phyloP scores from a whole-genome alignment of 2,329 filamentous ascomycete genomes.

The Polychaeton citri region DNA sequence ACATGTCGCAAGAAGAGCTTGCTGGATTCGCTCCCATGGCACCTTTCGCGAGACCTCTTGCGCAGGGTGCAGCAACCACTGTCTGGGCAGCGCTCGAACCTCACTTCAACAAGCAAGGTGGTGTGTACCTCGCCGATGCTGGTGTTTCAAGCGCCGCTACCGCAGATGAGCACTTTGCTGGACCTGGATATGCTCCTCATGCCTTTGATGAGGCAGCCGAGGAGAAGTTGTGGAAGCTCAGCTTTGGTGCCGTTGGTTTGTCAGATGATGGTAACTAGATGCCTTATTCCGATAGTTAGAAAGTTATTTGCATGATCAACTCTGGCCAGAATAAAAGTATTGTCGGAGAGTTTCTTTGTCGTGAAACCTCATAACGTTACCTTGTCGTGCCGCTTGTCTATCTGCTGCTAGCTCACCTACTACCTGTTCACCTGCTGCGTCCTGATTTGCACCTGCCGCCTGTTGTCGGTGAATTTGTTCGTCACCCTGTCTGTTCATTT shows the following conservation, averaged over 20 bases:
- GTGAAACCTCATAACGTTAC: background rate
- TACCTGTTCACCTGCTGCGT: background rate
- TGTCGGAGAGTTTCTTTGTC: background rate
- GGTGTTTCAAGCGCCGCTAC: conserved; percentile 1
- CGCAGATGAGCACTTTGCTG: conserved; percentile 6
- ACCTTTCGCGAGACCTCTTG: conserved; percentile 6
- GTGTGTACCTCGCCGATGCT: background rate
- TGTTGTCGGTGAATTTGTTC: background rate
- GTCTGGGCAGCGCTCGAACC: conserved; percentile 31
- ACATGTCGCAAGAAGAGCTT: conserved; percentile 2
- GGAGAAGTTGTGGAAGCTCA: conserved; percentile 31
- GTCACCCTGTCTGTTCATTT: background rate
- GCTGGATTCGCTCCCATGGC: background rate
- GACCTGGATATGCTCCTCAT: conserved; percentile 20
- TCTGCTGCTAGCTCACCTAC: background rate
- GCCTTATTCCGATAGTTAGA: background rate
- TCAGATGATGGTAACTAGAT: conserved; percentile 3
- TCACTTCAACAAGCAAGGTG: conserved; percentile 1
- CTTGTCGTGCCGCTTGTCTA: conserved; percentile 1
- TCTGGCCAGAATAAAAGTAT: conserved; percentile 1
- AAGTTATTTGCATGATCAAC: background rate
- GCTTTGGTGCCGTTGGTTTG: conserved; percentile 17
- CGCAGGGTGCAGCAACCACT: conserved; percentile 38
- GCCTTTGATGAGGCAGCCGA: conserved; percentile 29
- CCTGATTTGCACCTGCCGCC: background rate